Base-by-base conservation (phyloP, 345 rosid species). In the Acer saccharum region DNA sequence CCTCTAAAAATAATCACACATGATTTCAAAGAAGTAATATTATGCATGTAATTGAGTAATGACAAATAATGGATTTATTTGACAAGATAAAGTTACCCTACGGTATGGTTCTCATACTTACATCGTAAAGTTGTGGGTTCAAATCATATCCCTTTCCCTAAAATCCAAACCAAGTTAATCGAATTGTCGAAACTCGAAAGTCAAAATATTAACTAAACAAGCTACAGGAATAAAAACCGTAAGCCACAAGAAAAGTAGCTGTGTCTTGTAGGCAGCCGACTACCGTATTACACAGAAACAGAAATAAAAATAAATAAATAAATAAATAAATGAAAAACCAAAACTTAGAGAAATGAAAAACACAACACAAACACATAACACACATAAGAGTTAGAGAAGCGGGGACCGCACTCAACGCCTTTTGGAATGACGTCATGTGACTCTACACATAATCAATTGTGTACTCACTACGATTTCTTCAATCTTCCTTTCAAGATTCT, bases 331-430 rank as follows among this genome's bases (percentile, higher is more conserved):
- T 35, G 39, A 46, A 63, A 1, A 25, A 16, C 23, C n/a, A 41
- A 8, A 20, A 48, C 72, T 20, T 48, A 6, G 10, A 48, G 29
- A 74, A 29, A 7, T 8, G 0, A 75, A 29, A n/a, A 71, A 43
- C 39, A 74, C 14, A 11, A 60, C 35, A 17, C 23, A 57, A 4
- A 35, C 39, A 35, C 39, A 29, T 29, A 0, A 29, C 32, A 12
- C 3, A 17, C 23, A 57, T 2, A 11, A 46, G 23, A 46, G 23
- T 50, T 54, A 9, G 4, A 73, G 82, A 86, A 52, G 83, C 85
- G 78, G 85, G 83, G 90, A 78, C 88, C 83, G 81, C 90, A 88
- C 87, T 86, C 91, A 85, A 88, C 75, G 69, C 72, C 52, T 62
- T 73, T 68, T 66, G 23, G 0, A 57, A 77, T 85, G 91, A 88